Base-by-base conservation (phyloP, 2,329 filamentous ascomycete species). In the Cryphonectria japonica region DNA sequence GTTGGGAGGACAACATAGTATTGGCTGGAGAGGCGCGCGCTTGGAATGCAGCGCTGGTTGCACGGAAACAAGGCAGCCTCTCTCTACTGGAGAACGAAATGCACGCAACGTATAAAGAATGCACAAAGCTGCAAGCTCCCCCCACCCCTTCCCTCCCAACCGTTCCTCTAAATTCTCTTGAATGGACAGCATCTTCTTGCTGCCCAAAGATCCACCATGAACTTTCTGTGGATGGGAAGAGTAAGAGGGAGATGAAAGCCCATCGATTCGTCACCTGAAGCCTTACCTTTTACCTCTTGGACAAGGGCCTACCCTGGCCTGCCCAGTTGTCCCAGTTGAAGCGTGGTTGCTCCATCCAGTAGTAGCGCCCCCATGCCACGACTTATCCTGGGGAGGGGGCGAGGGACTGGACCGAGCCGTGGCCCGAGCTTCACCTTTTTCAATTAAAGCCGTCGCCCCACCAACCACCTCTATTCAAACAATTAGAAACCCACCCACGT, bases 381-480 rank as follows among this genome's bases (percentile, higher is more conserved):
- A 61, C 29, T 61, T 61, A 14, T 39, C 59, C 34, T 29, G 3
- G 8, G 19, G 52, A 19, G 52, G 54, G 32, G 59, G 22, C 46
- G 46, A 50, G 32, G 32, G 32, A n/a, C 59, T 61, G 59, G 59
- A 61, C 34, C 59, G 11, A 61, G 34, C 32, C 32, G 59, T 39
- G 59, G 59, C 59, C 59, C 59, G 34, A 61, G 59, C 59, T 61
- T 32, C 32, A 39, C 22, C 59, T 61, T 50, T 50, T 61, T 61
- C 59, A 61, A 61, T 67, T 67, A 32, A 41, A 43, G 4, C 66
- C 54, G 66, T 67, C 66, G 26, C 66, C 66, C 66, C 66, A 67
- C 66, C 66, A 67, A 67, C 66, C 66, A 67, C 22, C 26, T n/a
- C 66, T 61, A 67, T 67, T 67, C 66, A 67, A 67, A 67, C 66